A percentile compares a stretch with the other conserved stretches of the same genome.
Conservation (phyloP, 805 yeast genomes). For the Metschnikowia corniflorae region DNA sequence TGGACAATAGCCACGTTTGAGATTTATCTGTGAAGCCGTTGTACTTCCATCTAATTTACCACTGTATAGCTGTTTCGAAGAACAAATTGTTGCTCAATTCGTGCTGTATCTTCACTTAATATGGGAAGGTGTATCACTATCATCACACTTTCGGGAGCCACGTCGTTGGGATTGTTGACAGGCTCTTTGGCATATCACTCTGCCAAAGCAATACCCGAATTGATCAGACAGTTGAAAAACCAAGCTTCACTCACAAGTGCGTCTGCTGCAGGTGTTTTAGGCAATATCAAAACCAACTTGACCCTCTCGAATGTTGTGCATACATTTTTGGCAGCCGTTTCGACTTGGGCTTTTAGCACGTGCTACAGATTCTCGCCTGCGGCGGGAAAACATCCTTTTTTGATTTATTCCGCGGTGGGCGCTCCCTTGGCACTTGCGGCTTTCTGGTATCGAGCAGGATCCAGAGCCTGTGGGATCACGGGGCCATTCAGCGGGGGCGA, state of each 20-base stretch:
- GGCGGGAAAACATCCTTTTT: slow-evolving; percentile 65
- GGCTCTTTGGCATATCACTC: slow-evolving; percentile 47
- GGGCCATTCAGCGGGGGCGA: slow-evolving; percentile 7
- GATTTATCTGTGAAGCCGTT: no score
- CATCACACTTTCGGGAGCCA: slow-evolving; percentile 60
- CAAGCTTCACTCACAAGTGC: slow-evolving; percentile 15
- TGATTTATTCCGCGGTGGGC: slow-evolving; percentile 61
- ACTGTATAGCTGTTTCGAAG: no score
- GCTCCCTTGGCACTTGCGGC: slow-evolving; percentile 37
- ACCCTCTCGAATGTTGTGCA: slow-evolving; percentile 30
- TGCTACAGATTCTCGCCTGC: slow-evolving; percentile 57
- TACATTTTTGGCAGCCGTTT: slow-evolving; percentile 40
- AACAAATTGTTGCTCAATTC: no score
- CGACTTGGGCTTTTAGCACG: slow-evolving; percentile 45
- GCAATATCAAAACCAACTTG: slow-evolving; percentile 21
- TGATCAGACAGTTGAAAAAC: slow-evolving; percentile 27
- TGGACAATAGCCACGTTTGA: no score
- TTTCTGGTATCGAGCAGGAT: slow-evolving; percentile 12
- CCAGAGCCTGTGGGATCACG: slow-evolving; percentile 3
- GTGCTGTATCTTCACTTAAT: no score
- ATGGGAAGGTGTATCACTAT: slow-evolving; percentile 38
- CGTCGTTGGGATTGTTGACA: slow-evolving; percentile 65
- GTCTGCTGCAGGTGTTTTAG: slow-evolving; percentile 11
- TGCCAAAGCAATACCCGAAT: slow-evolving; percentile 26
- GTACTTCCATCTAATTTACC: no score